Base-by-base conservation (phyloP, 495 filamentous ascomycete species). In the Tetracladium marchalianum region DNA sequence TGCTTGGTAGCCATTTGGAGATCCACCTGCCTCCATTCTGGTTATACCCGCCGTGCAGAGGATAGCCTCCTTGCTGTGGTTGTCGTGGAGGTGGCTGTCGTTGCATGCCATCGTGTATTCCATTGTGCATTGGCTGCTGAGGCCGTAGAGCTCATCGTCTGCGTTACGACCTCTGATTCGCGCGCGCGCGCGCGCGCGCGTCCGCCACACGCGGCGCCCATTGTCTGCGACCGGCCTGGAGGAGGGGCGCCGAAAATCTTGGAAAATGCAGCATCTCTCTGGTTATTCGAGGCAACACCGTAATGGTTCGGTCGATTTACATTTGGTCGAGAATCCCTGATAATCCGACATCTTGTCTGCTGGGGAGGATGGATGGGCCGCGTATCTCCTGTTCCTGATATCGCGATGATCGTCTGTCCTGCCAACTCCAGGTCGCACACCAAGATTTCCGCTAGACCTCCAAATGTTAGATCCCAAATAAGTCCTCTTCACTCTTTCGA, bases 241-340 rank as follows among this genome's bases (percentile, higher is more conserved):
- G 85, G 87, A 39, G 85, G 87, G 58, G 80, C 79, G 51, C 92
- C 92, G 58, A 99, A 99, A 55, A 99, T 99, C 66, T 89, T 87
- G 45, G 85, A 86, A 65, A 93, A 98, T 31, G 90, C 92, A 57
- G 86, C 88, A 75, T 98, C 90, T 66, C 92, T 81, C 65, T 93
- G 86, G 56, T 76, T 73, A 60, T 77, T 76, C 41, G 82, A 78
- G 31, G 84, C 66, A 60, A 80, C 75, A 50, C 79, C 82, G 63
- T 86, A 84, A 50, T 77, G 70, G 54, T 68, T 70, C 44, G 65
- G 62, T 47, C 63, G 61, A n/a, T 76, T 75, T 58, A 73, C 70
- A 67, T 81, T 78, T 55, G 78, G 72, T 66, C 84, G 71, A 69
- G 80, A 76, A 62, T n/a, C 85, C 83, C 63, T 86, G 85, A 66